These are phyloP conservation scores for Aspergillus fumigatiaffinis DNA, from an alignment of 2,329 filamentous ascomycete genomes.

Conservation along the genomic window DNA sequence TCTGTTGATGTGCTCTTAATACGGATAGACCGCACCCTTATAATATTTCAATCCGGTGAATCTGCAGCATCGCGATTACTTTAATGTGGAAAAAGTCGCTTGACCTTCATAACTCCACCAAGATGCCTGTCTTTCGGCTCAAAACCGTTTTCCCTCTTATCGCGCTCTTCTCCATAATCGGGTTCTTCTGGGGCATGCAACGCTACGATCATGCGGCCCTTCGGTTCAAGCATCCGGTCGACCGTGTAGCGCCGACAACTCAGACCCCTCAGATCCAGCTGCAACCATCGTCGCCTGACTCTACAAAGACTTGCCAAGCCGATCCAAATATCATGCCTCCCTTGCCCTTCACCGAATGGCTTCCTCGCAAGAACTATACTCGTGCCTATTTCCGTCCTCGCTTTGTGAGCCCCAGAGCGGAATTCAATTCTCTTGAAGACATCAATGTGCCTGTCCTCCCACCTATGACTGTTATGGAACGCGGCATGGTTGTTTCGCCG, in stretches of 20 bases:
- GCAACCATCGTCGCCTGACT: conserved; percentile 14
- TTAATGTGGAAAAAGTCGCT: conserved; percentile 31
- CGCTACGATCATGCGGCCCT: conserved; percentile 37
- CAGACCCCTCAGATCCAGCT: conserved; percentile 20
- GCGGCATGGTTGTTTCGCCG: conserved; percentile 35
- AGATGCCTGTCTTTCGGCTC: conserved; percentile 37
- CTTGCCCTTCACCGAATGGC: conserved; percentile 39
- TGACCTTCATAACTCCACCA: conserved; percentile 22
- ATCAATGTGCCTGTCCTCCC: conserved; percentile 37
- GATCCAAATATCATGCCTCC: conserved; percentile 33
- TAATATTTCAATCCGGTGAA: conserved; percentile 6
- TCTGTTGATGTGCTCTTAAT: conserved; percentile 11
- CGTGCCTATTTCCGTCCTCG: conserved; percentile 40
- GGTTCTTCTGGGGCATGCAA: conserved; percentile 39
- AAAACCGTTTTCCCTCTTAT: conserved; percentile 38
- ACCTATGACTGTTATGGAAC: conserved; percentile 36
- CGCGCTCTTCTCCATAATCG: conserved; percentile 34
- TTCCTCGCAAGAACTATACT: conserved; percentile 43
- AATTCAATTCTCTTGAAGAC: conserved; percentile 38
- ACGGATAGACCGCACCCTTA: conserved; percentile 5
- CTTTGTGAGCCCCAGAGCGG: conserved; percentile 31
- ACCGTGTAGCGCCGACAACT: conserved; percentile 21
- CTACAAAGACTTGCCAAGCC: conserved; percentile 28
- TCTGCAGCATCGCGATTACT: conserved; percentile 5
- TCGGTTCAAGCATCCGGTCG: conserved; percentile 34